phyloP scores from a whole-genome alignment of 192 early-diverging fungal genomes.

The Geranomyces michiganensis region DNA sequence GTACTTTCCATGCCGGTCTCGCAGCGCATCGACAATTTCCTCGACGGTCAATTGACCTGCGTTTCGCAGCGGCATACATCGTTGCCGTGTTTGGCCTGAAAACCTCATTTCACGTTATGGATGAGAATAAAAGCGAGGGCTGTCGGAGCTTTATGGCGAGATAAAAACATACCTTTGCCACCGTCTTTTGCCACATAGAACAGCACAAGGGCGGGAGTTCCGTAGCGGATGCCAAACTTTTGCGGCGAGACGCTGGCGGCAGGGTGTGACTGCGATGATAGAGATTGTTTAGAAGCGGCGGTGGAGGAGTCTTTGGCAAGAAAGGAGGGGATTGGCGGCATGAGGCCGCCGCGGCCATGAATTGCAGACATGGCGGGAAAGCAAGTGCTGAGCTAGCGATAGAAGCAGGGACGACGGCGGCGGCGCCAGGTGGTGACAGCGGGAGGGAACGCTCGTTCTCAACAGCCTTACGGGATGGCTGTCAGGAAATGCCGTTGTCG shows the following conservation, averaged over 20 bases:
- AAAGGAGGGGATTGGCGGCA: slow-evolving; percentile 15
- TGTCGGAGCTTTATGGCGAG: background rate
- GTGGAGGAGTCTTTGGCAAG: slow-evolving; percentile 10
- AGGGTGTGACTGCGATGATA: background rate
- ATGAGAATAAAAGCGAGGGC: background rate
- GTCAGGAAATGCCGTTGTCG: no score
- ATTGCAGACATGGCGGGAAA: no score
- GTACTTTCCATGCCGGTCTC: slow-evolving; percentile 24
- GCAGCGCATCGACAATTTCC: slow-evolving; percentile 27
- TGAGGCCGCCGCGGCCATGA: no score
- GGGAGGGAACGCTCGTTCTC: no score
- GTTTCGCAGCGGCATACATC: slow-evolving; percentile 34
- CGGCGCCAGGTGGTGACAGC: no score
- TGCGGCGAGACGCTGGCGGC: background rate
- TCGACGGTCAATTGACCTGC: background rate
- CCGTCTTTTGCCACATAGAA: slow-evolving; percentile 19
- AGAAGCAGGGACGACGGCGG: no score
- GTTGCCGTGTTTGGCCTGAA: slow-evolving; percentile 14
- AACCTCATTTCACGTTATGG: no score
- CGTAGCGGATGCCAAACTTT: slow-evolving; percentile 26
- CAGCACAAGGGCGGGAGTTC: slow-evolving; percentile 17
- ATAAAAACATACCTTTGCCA: background rate
- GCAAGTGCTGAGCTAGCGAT: no score
- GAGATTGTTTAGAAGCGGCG: background rate
- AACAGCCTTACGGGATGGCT: no score